phyloP scores from a whole-genome alignment of 495 filamentous ascomycete genomes.

The Emericellopsis terricola region DNA sequence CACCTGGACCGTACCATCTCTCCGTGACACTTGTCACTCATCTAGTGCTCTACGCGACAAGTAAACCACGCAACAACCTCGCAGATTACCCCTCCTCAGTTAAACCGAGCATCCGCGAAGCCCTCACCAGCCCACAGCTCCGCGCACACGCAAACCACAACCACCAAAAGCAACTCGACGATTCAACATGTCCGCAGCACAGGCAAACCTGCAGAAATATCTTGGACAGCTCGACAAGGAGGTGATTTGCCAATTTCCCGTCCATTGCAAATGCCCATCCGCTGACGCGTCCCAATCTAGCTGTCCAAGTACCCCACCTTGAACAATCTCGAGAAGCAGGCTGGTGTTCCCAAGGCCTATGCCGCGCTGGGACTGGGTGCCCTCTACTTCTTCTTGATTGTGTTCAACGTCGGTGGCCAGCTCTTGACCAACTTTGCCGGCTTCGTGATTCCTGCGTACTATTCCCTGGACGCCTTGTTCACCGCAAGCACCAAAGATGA shows the following conservation, averaged over 20 bases:
- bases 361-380: slow-evolving; percentile 68
- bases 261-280: no score
- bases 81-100: no score
- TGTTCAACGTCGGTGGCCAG: slow-evolving; percentile 97
- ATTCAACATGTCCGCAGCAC: slow-evolving; percentile 47
- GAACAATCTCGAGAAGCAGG: slow-evolving; percentile 94
- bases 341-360: slow-evolving; percentile 89
- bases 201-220: slow-evolving; percentile 79
- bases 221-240: slow-evolving; percentile 93
- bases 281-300: no score
- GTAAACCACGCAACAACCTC: no score
- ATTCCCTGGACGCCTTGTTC: slow-evolving; percentile 83
- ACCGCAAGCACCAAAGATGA: slow-evolving; percentile 67
- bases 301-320: slow-evolving; percentile 90
- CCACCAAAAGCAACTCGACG: no score
- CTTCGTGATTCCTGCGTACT: slow-evolving; percentile 89
- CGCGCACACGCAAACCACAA: no score
- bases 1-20: no score
- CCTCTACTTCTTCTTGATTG: slow-evolving; percentile 94
- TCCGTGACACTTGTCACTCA: no score
- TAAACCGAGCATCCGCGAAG: no score
- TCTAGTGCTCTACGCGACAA: no score
- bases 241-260: slow-evolving; percentile 29
- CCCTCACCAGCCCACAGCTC: no score
- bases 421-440: slow-evolving; percentile 94